These are phyloP conservation scores for Albugo candida DNA, from an alignment of 352 stramenopile genomes.

Conservation along the genomic window DNA sequence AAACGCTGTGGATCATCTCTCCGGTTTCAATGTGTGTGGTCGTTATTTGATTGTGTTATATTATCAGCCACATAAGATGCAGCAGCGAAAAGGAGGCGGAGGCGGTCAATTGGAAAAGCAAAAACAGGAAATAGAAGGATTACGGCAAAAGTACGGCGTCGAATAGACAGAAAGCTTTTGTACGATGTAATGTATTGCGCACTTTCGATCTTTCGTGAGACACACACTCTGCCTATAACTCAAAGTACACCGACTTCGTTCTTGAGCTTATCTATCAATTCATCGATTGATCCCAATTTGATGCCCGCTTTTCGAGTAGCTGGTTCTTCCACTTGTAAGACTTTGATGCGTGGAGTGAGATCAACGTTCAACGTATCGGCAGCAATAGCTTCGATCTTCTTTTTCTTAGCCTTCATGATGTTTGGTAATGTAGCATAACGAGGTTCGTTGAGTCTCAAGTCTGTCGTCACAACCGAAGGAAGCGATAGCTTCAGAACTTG, in stretches of 20 bases:
- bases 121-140: constrained; percentile 55
- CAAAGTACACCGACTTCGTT: constrained; percentile 84
- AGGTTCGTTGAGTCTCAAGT: constrained; percentile 97
- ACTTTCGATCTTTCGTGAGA: not conserved
- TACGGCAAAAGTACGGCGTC: constrained; percentile 75
- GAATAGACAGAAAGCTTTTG: constrained; percentile 17
- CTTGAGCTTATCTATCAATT: constrained; percentile 94
- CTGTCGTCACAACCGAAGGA: constrained; percentile 93
- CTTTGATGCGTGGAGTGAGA: constrained; percentile 44
- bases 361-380: constrained; percentile 61
- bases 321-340: constrained; percentile 83
- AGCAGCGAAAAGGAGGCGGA: constrained; percentile 13
- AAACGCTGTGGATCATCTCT: constrained; percentile 95
- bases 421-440: constrained; percentile 98
- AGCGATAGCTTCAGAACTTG: constrained; percentile 77
- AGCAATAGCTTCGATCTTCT: constrained; percentile 68
- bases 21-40: constrained; percentile 97
- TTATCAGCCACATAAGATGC: constrained; percentile 87
- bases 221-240: not conserved
- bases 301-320: constrained; percentile 85
- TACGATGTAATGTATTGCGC: not conserved
- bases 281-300: constrained; percentile 87
- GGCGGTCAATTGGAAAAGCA: constrained; percentile 32
- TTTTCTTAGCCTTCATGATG: constrained; percentile 99
- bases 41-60: constrained; percentile 98